A percentile compares a stretch with the other conserved stretches of the same genome.
These are phyloP conservation scores for Metarhizium brunneum DNA, from an alignment of 2,329 filamentous ascomycete genomes.

Conservation along the genomic window DNA sequence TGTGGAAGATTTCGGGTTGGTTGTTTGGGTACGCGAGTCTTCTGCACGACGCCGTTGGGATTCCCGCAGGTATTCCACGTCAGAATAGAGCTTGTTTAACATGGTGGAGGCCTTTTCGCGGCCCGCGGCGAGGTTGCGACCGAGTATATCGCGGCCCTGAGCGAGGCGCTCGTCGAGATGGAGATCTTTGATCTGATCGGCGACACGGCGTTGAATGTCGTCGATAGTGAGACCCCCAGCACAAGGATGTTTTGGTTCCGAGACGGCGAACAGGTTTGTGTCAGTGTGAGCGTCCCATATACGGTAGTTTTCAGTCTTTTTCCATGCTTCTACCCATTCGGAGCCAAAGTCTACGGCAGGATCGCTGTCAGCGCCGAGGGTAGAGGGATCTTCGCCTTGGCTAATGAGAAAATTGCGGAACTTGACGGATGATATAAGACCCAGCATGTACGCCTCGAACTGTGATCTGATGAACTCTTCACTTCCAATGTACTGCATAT, in stretches of 20 bases:
- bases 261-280: constrained; percentile 84
- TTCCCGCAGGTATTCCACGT: constrained; percentile 61
- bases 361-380: constrained; percentile 68
- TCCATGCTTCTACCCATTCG: constrained; percentile 85
- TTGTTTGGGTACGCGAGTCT: constrained; percentile 20
- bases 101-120: constrained; percentile 80
- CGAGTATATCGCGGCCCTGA: constrained; percentile 72
- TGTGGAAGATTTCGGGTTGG: background rate
- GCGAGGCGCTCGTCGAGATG: constrained; percentile 87
- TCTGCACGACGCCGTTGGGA: constrained; percentile 33
- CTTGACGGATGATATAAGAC: constrained; percentile 79
- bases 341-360: constrained; percentile 73
- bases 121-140: constrained; percentile 81
- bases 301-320: constrained; percentile 78
- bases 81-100: constrained; percentile 81
- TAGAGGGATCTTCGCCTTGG: constrained; percentile 58
- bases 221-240: constrained; percentile 89
- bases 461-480: constrained; percentile 96
- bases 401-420: constrained; percentile 68
- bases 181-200: constrained; percentile 86
- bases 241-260: constrained; percentile 87
- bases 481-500: constrained; percentile 87
- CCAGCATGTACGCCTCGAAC: constrained; percentile 92
- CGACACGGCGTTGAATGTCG: constrained; percentile 81
- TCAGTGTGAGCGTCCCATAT: constrained; percentile 79